Base-by-base conservation (phyloP, 139 green algal genomes). In the Closterium sp. region DNA sequence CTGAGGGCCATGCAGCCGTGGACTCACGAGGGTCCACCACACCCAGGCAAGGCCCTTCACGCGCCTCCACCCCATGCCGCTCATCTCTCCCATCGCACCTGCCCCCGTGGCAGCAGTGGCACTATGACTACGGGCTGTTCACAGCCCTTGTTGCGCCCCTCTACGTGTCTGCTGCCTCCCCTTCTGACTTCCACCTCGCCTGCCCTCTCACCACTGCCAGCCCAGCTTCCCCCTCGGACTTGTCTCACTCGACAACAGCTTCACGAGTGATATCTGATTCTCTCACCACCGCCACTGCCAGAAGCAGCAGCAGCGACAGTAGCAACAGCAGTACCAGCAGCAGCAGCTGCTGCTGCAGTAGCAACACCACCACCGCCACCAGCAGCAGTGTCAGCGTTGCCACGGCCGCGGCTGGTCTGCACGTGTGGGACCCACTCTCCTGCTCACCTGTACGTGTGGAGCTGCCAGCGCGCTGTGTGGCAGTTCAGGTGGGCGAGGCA, bases 51-150 rank as follows among this genome's bases (percentile, higher is more conserved):
- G 17, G 62, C 19, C 62, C 62, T 79, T 79, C 62, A 24, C 17
- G 62, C 62, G 2, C 17, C 17, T 79, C 62, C 62, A 22, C 27
- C 17, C 17, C 62, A 79, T 79, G 17, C 17, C 2, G 17, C 62
- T 79, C 62, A 13, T 79, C 62, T 79, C 62, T 79, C 62, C 17
- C 62, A 22, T 79, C 62, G 13, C 62, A 22, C 62, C 11, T 79
- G 31, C 88, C 88, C 45, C 85, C 92, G 79, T 92, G 89, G 89
- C 89, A 92, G 84, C n/a, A 92, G 29, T 92, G 89, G 89, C 89
- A 92, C 70, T 92, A 89, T 19, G 89, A 92, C 70, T 92, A 92
- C 85, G 89, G 89, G 2, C 89, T 92, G 11, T 50, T 92, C 85
- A 92, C 89, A 5, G 89, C 89, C 45, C 86, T 92, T 17, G 70